phyloP scores from a whole-genome alignment of 2,329 filamentous ascomycete species.

The Zymoseptoria brevis region DNA sequence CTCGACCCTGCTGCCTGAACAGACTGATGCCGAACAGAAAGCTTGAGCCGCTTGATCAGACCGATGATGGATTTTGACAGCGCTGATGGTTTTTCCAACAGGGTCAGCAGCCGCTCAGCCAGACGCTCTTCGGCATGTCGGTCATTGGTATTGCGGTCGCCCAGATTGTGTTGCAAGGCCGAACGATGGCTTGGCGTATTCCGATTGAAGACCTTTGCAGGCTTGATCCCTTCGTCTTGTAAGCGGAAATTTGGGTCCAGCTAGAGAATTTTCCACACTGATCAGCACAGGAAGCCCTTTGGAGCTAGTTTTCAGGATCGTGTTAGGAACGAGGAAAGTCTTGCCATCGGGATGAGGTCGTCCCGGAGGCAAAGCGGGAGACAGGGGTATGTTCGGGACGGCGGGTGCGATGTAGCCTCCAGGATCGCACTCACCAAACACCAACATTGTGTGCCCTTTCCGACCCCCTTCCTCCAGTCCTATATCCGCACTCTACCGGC shows the following conservation, averaged over 20 bases:
- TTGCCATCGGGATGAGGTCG: not conserved
- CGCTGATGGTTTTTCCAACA: not conserved
- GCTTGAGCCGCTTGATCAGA: too few species aligned
- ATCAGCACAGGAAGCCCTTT: not conserved
- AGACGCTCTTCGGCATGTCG: not conserved
- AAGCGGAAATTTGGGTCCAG: too few species aligned
- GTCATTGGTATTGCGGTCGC: not conserved
- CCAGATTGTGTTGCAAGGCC: not conserved
- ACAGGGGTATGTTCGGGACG: not conserved
- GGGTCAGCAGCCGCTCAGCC: not conserved
- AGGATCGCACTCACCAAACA: not conserved
- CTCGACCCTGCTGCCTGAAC: too few species aligned
- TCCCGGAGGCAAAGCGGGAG: not conserved
- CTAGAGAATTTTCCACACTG: too few species aligned
- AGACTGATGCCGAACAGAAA: too few species aligned
- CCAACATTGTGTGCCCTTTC: not conserved
- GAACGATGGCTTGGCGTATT: not conserved
- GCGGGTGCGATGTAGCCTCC: not conserved
- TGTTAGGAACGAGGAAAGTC: not conserved
- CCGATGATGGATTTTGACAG: not conserved
- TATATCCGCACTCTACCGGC: not conserved
- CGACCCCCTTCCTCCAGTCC: too few species aligned
- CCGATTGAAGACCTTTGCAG: too few species aligned
- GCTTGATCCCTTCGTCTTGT: too few species aligned
- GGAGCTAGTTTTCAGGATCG: not conserved